phyloP scores from a whole-genome alignment of 1,139 yeast genomes.

The Arxiozyma telluris region DNA sequence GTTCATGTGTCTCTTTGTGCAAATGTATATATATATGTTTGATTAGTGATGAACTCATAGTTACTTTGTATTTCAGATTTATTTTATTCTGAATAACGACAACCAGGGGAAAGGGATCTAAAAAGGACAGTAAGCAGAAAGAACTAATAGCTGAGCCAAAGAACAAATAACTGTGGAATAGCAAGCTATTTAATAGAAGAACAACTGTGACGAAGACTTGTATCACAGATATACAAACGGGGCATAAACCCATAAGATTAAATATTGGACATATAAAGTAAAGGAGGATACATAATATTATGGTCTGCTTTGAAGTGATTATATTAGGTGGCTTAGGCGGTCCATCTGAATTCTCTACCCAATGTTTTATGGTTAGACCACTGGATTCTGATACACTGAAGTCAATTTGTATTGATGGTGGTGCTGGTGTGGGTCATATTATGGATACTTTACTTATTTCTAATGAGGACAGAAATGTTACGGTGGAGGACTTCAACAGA shows the following conservation, averaged over 20 bases:
- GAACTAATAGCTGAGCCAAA: too few relatives aligned
- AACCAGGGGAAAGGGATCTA: not conserved
- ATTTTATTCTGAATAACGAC: too few relatives aligned
- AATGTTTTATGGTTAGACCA: constrained; percentile 60
- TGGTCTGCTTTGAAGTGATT: constrained; percentile 39
- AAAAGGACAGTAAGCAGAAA: too few relatives aligned
- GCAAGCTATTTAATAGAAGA: not conserved
- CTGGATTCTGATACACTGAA: constrained; percentile 32
- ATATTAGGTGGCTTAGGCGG: constrained; percentile 75
- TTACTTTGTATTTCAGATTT: not conserved
- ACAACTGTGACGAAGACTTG: not conserved
- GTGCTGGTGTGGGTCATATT: constrained; percentile 57
- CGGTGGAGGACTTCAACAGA: not conserved
- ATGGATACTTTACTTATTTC: not conserved
- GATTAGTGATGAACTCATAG: not conserved
- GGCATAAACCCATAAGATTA: not conserved
- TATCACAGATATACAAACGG: too few relatives aligned
- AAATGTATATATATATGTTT: too few relatives aligned
- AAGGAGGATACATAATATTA: not conserved
- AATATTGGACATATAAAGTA: not conserved
- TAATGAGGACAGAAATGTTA: not conserved
- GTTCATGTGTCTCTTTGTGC: too few relatives aligned
- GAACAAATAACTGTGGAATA: not conserved
- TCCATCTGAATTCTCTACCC: constrained; percentile 59
- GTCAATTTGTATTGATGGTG: constrained; percentile 66